Base-by-base conservation (phyloP, 805 yeast species). In the Ogataea corticis region DNA sequence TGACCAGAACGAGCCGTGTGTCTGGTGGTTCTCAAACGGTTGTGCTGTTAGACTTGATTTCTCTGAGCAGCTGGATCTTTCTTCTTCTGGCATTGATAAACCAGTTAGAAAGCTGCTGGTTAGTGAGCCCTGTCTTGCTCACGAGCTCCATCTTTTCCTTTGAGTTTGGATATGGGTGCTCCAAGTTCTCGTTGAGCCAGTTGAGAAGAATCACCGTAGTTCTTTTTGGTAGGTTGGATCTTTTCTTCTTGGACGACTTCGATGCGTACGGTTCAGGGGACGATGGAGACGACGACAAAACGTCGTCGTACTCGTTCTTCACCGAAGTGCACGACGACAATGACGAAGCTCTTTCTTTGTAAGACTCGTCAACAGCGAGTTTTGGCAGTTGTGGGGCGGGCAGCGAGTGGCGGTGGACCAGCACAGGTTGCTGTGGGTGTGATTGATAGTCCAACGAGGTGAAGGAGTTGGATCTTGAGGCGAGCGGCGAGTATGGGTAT, bases 51-150 rank as follows among this genome's bases (percentile, higher is more conserved):
- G 59, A 35, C 38, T 58, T 58, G 25, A 61, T 52, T 50, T 76
- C 76, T 54, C 76, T 72, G 49, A 79, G 65, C 35, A 63, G 56
- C 59, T 75, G 77, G 41, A 80, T 76, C 60, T 79, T 79, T 52
- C 84, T 66, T 57, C 84, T 67, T 61, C 84, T 70, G 14, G 84
- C 84, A 58, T 79, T 79, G 56, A 79, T 79, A 53, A 79, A 79
- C 84, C 84, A 79, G 55, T 79, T 79, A 48, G 79, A 71, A 48
- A 79, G 67, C 54, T 79, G 84, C 57, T 79, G 84, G 56, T 75
- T 75, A 49, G 76, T 74, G 59, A 79, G 71, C 1, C 83, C 83
- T 5, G 84, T 79, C 49, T 70, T 65, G 55, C 67, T 58, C 68
- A 79, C 78, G 54, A 79, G 63, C 46, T 77, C 80, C 40, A 72